Base-by-base conservation (phyloP, 768 basidiomycete species). In the Peribolospora kevripleyi region DNA sequence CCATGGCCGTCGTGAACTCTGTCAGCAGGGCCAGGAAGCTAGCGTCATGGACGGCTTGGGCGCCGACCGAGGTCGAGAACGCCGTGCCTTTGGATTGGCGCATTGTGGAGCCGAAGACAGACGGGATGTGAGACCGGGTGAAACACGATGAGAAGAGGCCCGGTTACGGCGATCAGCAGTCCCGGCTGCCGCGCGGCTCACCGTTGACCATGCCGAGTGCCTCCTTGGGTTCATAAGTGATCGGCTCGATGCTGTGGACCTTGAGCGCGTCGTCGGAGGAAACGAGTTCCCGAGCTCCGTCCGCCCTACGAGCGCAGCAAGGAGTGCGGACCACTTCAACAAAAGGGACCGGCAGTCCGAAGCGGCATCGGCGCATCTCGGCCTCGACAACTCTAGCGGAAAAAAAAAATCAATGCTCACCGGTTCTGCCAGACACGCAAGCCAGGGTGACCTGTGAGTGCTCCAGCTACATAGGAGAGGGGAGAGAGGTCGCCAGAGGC, bases 391-490 rank as follows among this genome's bases (percentile, higher is more conserved):
- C 25, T 25, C 25, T 25, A 25, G 25, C 25, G 25, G 25, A 25
- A 25, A 25, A 25, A 25, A 25, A 25, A 25, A 25, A 25, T 48
- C n/a, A 43, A 42, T 42, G 50, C 55, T 47, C 46, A 58, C 43
- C 55, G 57, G 14, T 37, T 60, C 50, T 51, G 60, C 56, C 50
- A 60, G 40, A 81, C 82, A n/a, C 78, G 76, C 55, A 86, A 79
- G 14, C 79, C 76, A 0, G 82, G 81, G 63, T 84, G 84, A 6
- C 82, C 85, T 50, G 79, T 78, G 39, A 90, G 68, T 48, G 78
- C 73, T 7, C 81, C 84, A 3, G 86, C 85, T 55, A 86, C 77
- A 65, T 87, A 87, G 0, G 81, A 82, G 6, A 87, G 72, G 38
- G 65, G 65, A 6, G 54, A 52, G n/a, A 62, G 56, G 50, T 62